Evolutionary conservation across 1,284 basidiomycete species (phyloP).

Genomic region (Polyporus tsugae): DNA sequence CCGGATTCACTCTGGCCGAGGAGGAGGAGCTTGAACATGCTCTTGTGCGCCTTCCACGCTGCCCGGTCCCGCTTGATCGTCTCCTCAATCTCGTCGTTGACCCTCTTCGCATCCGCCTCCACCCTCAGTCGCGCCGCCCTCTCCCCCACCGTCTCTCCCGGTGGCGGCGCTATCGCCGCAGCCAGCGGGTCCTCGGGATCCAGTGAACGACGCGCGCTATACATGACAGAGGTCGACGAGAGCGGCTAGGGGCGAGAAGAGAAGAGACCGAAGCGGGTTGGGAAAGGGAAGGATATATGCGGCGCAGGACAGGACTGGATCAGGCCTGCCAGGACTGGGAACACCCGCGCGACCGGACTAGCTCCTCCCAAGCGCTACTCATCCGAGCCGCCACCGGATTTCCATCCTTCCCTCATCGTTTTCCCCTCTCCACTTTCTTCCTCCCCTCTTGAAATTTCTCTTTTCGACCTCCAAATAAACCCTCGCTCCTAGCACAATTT

Average conservation of each 20-base stretch:
- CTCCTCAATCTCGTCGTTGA: slow-evolving; percentile 67
- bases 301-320: not conserved
- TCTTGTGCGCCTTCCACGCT: slow-evolving; percentile 52
- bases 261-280: not conserved
- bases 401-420: not conserved
- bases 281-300: slow-evolving; percentile 3
- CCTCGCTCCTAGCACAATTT: not conserved
- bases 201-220: slow-evolving; percentile 20
- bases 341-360: not conserved
- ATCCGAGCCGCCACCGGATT: not conserved
- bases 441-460: not conserved
- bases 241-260: not conserved
- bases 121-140: slow-evolving; percentile 47
- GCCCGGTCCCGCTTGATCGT: slow-evolving; percentile 56
- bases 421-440: not conserved
- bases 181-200: slow-evolving; percentile 41
- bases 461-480: too few relatives aligned
- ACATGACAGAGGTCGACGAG: slow-evolving; percentile 14
- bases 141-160: slow-evolving; percentile 37
- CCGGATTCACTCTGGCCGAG: slow-evolving; percentile 73
- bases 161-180: slow-evolving; percentile 38
- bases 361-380: not conserved
- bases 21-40: slow-evolving; percentile 60
- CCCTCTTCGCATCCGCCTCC: slow-evolving; percentile 59
- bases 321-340: not conserved